A percentile compares a stretch with the other conserved stretches of the same genome.
Conservation (phyloP, 768 basidiomycete species). For the Suillus subalutaceus region DNA sequence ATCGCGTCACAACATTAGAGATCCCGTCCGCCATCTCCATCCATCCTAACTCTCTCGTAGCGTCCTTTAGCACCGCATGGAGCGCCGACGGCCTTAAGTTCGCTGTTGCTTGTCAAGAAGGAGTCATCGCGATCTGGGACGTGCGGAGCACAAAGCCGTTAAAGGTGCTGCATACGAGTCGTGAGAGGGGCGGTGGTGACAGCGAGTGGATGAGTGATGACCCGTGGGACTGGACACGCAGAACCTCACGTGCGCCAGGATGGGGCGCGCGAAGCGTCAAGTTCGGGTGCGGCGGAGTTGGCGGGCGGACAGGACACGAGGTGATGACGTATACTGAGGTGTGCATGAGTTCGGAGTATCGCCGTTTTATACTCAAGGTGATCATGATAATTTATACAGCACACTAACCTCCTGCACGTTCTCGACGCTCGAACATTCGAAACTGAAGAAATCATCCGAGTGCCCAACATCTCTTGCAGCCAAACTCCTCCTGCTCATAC, state of each 20-base stretch:
- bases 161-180: slow-evolving; percentile 65
- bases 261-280: slow-evolving; percentile 89
- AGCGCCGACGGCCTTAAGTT: slow-evolving; percentile 77
- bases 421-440: slow-evolving; percentile 89
- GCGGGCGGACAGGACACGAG: slow-evolving; percentile 59
- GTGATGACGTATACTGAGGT: slow-evolving; percentile 92
- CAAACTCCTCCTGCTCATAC: slow-evolving; percentile 12
- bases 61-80: slow-evolving; percentile 82
- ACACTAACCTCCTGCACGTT: slow-evolving; percentile 80
- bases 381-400: slow-evolving; percentile 46
- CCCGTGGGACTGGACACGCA: slow-evolving; percentile 69
- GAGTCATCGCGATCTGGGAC: slow-evolving; percentile 81
- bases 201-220: slow-evolving; percentile 63
- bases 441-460: slow-evolving; percentile 64
- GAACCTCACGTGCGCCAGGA: slow-evolving; percentile 62
- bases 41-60: slow-evolving; percentile 51
- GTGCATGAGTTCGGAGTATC: slow-evolving; percentile 21
- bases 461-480: slow-evolving; percentile 17
- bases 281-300: slow-evolving; percentile 66
- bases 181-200: slow-evolving; percentile 42
- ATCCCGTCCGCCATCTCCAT: slow-evolving; percentile 59
- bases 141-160: slow-evolving; percentile 73
- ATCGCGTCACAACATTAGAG: slow-evolving; percentile 67
- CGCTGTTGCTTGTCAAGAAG: slow-evolving; percentile 83
- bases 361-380: background rate